Percentiles rank a stretch among this genome's conserved stretches.
These are phyloP conservation scores for Lithospermum erythrorhizon DNA, from an alignment of 257 asterid genomes.

Conservation along the genomic window DNA sequence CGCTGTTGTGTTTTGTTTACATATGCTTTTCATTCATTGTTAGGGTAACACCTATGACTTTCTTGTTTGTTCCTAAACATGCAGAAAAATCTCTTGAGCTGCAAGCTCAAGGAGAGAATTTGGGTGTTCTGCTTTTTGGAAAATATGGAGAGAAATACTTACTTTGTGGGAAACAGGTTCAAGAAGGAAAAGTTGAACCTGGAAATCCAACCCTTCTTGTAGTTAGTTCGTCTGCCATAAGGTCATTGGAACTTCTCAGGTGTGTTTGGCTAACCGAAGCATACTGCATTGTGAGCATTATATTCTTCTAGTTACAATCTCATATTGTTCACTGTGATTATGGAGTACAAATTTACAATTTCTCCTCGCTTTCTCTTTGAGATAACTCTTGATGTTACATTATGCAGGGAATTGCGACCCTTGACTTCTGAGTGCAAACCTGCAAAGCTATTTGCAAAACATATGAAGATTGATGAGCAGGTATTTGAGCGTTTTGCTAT, in stretches of 20 bases:
- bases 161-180: slow-evolving; percentile 44
- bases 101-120: slow-evolving; percentile 22
- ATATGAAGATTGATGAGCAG: slow-evolving; percentile 98
- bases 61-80: slow-evolving; percentile 1
- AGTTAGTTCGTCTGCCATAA: slow-evolving; percentile 67
- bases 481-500: slow-evolving; percentile 14
- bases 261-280: slow-evolving; percentile 9
- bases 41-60: background rate
- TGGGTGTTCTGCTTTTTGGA: slow-evolving; percentile 66
- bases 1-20: background rate
- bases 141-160: slow-evolving; percentile 61
- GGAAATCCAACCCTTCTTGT: slow-evolving; percentile 88
- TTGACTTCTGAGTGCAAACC: slow-evolving; percentile 81
- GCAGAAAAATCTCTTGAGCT: slow-evolving; percentile 58
- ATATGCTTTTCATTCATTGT: background rate
- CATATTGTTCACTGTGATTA: background rate
- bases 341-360: background rate
- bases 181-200: slow-evolving; percentile 53
- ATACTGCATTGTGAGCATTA: background rate
- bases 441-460: slow-evolving; percentile 93
- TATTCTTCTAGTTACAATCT: background rate
- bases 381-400: slow-evolving; percentile 8
- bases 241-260: slow-evolving; percentile 81
- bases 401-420: slow-evolving; percentile 64
- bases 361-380: background rate